Conservation (phyloP, 768 basidiomycete genomes). For the Amanita phalloides region DNA sequence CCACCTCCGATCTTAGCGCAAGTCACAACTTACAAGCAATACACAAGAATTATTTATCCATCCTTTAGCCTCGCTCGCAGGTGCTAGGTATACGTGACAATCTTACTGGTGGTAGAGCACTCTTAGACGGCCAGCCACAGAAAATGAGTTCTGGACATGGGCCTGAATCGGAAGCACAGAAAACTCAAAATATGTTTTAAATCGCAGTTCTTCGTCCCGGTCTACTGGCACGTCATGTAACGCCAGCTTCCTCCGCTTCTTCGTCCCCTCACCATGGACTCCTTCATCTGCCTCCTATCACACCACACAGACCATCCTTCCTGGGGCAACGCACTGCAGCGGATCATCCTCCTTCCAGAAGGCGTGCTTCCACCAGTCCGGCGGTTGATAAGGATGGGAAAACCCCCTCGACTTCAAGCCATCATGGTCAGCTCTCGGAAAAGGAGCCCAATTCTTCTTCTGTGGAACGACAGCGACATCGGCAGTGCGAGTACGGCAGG, state of each 20-base stretch:
- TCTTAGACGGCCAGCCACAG: slow-evolving; percentile 6
- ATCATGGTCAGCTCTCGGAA: slow-evolving; percentile 55
- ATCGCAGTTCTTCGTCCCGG: slow-evolving; percentile 16
- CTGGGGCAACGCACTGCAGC: slow-evolving; percentile 25
- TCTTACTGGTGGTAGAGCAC: slow-evolving; percentile 1
- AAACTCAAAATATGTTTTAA: slow-evolving; percentile 4
- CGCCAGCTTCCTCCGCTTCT: slow-evolving; percentile 46
- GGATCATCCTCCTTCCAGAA: no score
- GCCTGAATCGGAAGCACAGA: slow-evolving; percentile 8
- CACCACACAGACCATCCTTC: slow-evolving; percentile 28
- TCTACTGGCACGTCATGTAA: slow-evolving; percentile 35
- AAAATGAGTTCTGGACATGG: slow-evolving; percentile 17
- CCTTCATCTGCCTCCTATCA: slow-evolving; percentile 32
- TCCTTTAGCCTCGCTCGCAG: not conserved
- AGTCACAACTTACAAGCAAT: not conserved
- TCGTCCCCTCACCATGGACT: slow-evolving; percentile 43
- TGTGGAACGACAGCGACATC: slow-evolving; percentile 22
- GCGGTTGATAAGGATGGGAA: no score
- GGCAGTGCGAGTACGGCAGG: slow-evolving; percentile 17
- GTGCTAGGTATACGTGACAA: not conserved
- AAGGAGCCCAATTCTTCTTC: slow-evolving; percentile 71
- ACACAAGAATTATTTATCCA: not conserved
- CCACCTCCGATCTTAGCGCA: slow-evolving; percentile 15
- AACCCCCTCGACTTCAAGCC: no score
- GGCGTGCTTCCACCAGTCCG: no score